These are phyloP conservation scores for Triticum monococcum DNA, from an alignment of 176 grass and related monocot species.

Conservation along the genomic window DNA sequence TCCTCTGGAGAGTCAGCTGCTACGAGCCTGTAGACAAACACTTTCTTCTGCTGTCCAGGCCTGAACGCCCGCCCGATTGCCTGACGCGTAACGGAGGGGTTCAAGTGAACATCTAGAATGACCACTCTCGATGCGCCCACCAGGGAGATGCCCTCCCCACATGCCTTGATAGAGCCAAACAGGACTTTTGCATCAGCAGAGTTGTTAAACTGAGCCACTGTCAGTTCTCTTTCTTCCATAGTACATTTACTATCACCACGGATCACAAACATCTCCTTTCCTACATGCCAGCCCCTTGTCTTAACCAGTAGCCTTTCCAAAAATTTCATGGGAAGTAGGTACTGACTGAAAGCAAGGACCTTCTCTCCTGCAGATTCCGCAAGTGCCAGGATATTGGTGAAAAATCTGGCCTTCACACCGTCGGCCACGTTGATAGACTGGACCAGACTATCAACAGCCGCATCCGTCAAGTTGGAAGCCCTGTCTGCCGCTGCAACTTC, in stretches of 20 bases:
- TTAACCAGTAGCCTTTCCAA: conserved; percentile 81
- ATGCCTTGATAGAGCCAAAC: conserved; percentile 96
- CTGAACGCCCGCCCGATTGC: conserved; percentile 90
- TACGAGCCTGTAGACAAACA: conserved; percentile 86
- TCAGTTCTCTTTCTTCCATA: conserved; percentile 70
- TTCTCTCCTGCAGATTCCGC: conserved; percentile 70
- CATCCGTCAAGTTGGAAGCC: conserved; percentile 31
- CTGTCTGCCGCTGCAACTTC: conserved; percentile 58
- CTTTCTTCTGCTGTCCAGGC: conserved; percentile 82
- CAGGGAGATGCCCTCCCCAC: conserved; percentile 92
- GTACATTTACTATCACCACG: conserved; percentile 58
- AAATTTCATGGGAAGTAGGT: conserved; percentile 79
- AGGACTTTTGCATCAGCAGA: conserved; percentile 84
- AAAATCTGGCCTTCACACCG: conserved; percentile 86
- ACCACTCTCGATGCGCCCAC: conserved; percentile 87
- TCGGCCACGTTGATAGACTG: conserved; percentile 44
- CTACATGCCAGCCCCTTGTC: conserved; percentile 72
- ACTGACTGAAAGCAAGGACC: conserved; percentile 79
- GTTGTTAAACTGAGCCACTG: conserved; percentile 82
- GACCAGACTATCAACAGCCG: conserved; percentile 51
- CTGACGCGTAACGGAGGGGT: conserved; percentile 96
- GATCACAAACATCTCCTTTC: conserved; percentile 92
- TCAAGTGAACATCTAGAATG: conserved; percentile 92
- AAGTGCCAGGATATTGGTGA: conserved; percentile 71
- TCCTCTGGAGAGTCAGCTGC: conserved; percentile 74